These are phyloP conservation scores for Kodamaea neixiangensis DNA, from an alignment of 805 yeast species.

Conservation along the genomic window DNA sequence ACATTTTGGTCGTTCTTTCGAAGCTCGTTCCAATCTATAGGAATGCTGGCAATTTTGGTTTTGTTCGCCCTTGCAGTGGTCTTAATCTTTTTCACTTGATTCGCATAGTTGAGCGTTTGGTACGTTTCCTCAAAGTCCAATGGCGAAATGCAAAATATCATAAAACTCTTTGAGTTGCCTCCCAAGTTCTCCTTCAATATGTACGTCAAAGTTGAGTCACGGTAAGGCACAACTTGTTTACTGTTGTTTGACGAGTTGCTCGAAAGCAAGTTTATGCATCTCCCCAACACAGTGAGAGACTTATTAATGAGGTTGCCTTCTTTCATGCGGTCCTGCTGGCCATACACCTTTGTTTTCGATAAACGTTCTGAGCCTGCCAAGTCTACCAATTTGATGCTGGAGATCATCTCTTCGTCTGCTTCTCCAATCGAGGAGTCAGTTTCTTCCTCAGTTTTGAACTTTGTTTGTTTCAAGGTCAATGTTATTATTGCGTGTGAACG, in stretches of 20 bases:
- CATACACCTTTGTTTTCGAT: slow-evolving; percentile 59
- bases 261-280: slow-evolving; percentile 55
- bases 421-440: slow-evolving; percentile 28
- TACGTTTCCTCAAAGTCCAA: slow-evolving; percentile 75
- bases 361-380: slow-evolving; percentile 83
- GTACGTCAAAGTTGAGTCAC: slow-evolving; percentile 79
- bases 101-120: slow-evolving; percentile 77
- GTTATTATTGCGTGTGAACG: slow-evolving; percentile 83
- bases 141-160: slow-evolving; percentile 87
- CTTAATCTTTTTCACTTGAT: slow-evolving; percentile 67
- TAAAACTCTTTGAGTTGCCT: slow-evolving; percentile 83
- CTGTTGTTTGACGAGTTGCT: slow-evolving; percentile 37
- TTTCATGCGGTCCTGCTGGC: slow-evolving; percentile 53
- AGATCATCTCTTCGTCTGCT: slow-evolving; percentile 49
- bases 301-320: slow-evolving; percentile 81
- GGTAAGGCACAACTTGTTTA: slow-evolving; percentile 54
- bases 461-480: slow-evolving; percentile 58
- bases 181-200: slow-evolving; percentile 73
- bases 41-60: slow-evolving; percentile 24
- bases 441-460: slow-evolving; percentile 52
- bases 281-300: slow-evolving; percentile 74
- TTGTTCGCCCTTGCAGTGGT: slow-evolving; percentile 56
- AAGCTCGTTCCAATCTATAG: slow-evolving; percentile 36
- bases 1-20: slow-evolving; percentile 26
- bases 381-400: slow-evolving; percentile 71